Base-by-base conservation (phyloP, 1,284 basidiomycete species). In the Cryptococcus sp. region DNA sequence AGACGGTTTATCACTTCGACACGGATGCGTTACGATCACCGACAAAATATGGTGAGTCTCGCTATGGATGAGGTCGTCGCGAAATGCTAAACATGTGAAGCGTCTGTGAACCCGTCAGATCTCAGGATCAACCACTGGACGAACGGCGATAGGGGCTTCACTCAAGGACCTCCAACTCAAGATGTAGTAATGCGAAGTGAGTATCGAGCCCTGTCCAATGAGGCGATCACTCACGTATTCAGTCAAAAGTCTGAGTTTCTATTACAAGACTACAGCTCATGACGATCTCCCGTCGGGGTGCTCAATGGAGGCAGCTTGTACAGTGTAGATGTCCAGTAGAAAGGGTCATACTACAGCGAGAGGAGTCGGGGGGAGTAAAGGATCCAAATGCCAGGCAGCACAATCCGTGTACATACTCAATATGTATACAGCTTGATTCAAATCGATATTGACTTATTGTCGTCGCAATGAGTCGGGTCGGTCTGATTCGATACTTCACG, bases 91-190 rank as follows among this genome's bases (percentile, higher is more conserved):
- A 36, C 13, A 7, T 13, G 32, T 32, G 35, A 35, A 52, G 46
- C 46, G 4, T 62, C 60, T 14, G 41, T 52, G 14, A 51, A 59
- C 32, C 55, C 58, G 1, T 62, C 60, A 2, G 36, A 46, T 10
- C 31, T 62, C 3, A 46, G 57, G 30, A 35, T 59, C 30, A 62
- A 62, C 34, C 51, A 62, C 43, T 62, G 60, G 60, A 43, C 55
- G 7, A 56, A 53, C 33, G 60, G 44, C 4, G 52, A 52, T 42
- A 35, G 34, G 5, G 49, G 46, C 6, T 62, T 56, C 46, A 59
- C 60, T 4, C 34, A 50, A 13, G 60, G 60, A 43, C 60, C 60
- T 8, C 60, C 60, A n/a, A 52, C 49, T 45, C 30, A 44, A 30
- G 41, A 44, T 23, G 50, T 52, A 11, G 34, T 36, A 32, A 37